These are phyloP conservation scores for Colletotrichum tropicale DNA, from an alignment of 2,329 filamentous ascomycete genomes.

Conservation along the genomic window DNA sequence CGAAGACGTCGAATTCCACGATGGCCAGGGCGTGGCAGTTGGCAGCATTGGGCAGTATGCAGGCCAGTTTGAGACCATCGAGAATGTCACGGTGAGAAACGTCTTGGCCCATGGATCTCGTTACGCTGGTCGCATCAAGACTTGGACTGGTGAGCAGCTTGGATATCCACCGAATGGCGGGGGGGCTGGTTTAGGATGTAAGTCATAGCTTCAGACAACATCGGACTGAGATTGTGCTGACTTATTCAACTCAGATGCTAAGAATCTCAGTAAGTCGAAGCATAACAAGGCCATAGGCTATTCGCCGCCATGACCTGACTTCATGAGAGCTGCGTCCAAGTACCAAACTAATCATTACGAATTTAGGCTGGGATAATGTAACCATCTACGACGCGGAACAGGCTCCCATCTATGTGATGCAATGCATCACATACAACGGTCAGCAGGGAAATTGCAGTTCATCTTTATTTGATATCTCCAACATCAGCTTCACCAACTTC, in stretches of 20 bases:
- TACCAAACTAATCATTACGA: background rate
- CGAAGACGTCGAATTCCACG: conserved; percentile 50
- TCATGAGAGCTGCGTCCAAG: fast-evolving
- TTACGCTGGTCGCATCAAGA: background rate
- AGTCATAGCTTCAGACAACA: fast-evolving
- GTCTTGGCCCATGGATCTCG: background rate
- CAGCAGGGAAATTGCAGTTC: background rate
- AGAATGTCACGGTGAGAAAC: background rate
- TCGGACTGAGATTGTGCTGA: fast-evolving
- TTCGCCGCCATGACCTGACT: fast-evolving
- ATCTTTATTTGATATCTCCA: background rate
- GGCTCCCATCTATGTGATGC: background rate
- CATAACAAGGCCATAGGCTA: too few species aligned
- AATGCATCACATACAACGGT: background rate
- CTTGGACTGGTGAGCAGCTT: background rate
- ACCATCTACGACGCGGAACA: background rate
- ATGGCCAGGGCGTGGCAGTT: conserved; percentile 56
- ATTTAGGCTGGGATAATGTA: background rate
- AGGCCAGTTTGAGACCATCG: background rate
- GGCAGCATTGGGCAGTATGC: conserved; percentile 62
- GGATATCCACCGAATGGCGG: background rate
- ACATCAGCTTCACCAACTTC: background rate
- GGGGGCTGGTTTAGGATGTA: background rate
- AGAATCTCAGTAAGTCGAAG: background rate
- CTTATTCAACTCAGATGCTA: background rate